Evolutionary conservation across 495 filamentous ascomycete genomes (phyloP).

Genomic region (Annulohypoxylon moriforme): DNA sequence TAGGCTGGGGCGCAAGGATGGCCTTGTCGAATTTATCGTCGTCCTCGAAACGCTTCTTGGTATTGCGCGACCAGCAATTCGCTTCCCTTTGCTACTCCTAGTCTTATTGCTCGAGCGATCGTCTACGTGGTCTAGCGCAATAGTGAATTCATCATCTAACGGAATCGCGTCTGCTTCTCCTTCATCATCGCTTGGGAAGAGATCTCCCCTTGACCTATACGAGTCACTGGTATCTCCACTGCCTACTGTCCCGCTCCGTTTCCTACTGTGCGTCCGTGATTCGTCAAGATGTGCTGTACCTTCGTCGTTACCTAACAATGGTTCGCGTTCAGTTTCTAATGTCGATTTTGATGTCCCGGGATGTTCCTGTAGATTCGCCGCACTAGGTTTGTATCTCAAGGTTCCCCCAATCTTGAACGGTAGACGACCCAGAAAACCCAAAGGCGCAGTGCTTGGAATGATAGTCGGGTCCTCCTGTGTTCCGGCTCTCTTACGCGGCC

Average conservation of each 20-base stretch:
- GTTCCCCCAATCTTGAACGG: conserved; percentile 88
- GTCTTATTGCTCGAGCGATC: conserved; percentile 78
- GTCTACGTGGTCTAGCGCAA: conserved; percentile 78
- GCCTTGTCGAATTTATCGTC: conserved; percentile 62
- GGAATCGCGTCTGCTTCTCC: conserved; percentile 91
- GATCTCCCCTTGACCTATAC: conserved; percentile 89
- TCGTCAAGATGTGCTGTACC: conserved; percentile 37
- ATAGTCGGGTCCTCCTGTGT: conserved; percentile 85
- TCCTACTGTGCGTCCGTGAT: conserved; percentile 61
- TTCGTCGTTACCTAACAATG: conserved; percentile 71
- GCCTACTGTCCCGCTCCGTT: conserved; percentile 82
- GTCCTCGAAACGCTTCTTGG: conserved; percentile 65
- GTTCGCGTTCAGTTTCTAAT: conserved; percentile 72
- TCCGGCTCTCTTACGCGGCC: conserved; percentile 72
- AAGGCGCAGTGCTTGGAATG: conserved; percentile 84
- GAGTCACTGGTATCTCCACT: conserved; percentile 89
- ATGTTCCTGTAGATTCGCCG: conserved; percentile 90
- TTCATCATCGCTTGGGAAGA: conserved; percentile 93
- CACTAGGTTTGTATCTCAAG: conserved; percentile 87
- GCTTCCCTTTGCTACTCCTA: conserved; percentile 69
- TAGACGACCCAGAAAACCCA: conserved; percentile 86
- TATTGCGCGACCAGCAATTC: conserved; percentile 66
- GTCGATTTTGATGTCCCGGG: conserved; percentile 63
- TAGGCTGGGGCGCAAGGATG: conserved; percentile 47
- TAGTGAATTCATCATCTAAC: conserved; percentile 90